Conservation (phyloP, 345 rosid genomes). For the Noccaea bulbosa region DNA sequence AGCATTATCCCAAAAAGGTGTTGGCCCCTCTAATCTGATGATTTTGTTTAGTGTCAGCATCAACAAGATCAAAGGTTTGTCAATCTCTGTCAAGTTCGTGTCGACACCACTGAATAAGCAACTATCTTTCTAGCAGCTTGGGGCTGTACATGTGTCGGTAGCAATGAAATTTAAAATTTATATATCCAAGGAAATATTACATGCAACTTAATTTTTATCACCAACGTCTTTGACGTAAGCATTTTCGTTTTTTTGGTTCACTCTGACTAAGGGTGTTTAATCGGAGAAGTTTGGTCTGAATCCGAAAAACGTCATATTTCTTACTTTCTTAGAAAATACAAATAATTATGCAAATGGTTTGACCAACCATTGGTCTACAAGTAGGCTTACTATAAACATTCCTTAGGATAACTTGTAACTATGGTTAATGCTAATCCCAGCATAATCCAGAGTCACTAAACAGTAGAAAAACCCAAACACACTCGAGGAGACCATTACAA, state of each 20-base stretch:
- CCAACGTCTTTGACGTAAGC: not conserved
- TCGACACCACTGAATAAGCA: too few relatives aligned
- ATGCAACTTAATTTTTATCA: not conserved
- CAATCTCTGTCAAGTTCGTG: too few relatives aligned
- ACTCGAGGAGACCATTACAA: conserved; percentile 20
- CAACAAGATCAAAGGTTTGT: too few relatives aligned
- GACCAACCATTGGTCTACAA: not conserved
- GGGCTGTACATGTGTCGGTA: too few relatives aligned
- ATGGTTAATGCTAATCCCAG: conserved; percentile 1
- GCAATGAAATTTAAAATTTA: too few relatives aligned
- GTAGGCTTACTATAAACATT: conserved; percentile 1
- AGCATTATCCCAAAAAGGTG: too few relatives aligned
- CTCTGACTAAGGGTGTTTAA: not conserved
- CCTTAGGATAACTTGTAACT: not conserved
- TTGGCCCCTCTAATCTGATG: too few relatives aligned
- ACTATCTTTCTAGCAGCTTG: too few relatives aligned
- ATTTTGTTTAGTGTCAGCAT: too few relatives aligned
- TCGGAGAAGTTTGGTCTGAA: not conserved
- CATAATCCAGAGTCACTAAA: conserved; percentile 21
- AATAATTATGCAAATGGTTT: conserved; percentile 1
- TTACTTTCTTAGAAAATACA: not conserved
- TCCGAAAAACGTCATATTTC: not conserved
- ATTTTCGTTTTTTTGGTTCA: not conserved
- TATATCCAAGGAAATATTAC: too few relatives aligned
- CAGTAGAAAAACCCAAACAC: not conserved